phyloP scores from a whole-genome alignment of 2,329 filamentous ascomycete genomes.

The Hypoxylon sp. region DNA sequence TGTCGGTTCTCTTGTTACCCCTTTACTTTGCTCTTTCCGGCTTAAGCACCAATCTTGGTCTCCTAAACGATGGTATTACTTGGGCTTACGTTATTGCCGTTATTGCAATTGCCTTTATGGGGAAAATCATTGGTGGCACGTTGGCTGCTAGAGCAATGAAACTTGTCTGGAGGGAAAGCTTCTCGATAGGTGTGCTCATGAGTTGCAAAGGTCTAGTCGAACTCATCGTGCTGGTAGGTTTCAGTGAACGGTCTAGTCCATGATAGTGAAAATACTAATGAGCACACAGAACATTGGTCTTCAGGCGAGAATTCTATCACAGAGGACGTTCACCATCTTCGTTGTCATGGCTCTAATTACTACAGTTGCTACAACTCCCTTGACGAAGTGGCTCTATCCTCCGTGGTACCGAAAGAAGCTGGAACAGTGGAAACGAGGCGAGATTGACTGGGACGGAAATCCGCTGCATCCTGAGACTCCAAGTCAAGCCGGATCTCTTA shows the following conservation, averaged over 20 bases:
- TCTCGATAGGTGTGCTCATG: slow-evolving; percentile 92
- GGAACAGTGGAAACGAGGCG: slow-evolving; percentile 67
- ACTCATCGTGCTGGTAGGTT: slow-evolving; percentile 87
- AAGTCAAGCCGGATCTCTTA: slow-evolving; percentile 53
- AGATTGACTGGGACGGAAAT: slow-evolving; percentile 90
- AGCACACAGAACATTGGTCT: slow-evolving; percentile 74
- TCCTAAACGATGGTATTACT: slow-evolving; percentile 83
- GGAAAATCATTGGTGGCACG: slow-evolving; percentile 87
- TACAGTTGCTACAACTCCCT: slow-evolving; percentile 79
- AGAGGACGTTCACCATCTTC: slow-evolving; percentile 82
- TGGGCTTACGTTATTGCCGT: slow-evolving; percentile 94
- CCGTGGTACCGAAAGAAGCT: slow-evolving; percentile 81
- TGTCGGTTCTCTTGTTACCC: slow-evolving; percentile 85
- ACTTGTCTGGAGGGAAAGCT: slow-evolving; percentile 89
- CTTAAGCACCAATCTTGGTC: slow-evolving; percentile 86
- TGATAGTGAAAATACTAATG: slow-evolving; percentile 28
- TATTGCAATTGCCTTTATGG: slow-evolving; percentile 83
- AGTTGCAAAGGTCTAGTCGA: slow-evolving; percentile 97
- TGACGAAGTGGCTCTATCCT: slow-evolving; percentile 78
- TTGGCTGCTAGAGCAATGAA: slow-evolving; percentile 82
- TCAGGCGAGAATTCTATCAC: slow-evolving; percentile 78
- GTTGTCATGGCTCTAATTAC: slow-evolving; percentile 87
- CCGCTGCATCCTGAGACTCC: slow-evolving; percentile 60
- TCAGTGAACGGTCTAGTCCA: slow-evolving; percentile 28
- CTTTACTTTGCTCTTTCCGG: slow-evolving; percentile 96